A percentile compares a stretch with the other conserved stretches of the same genome.
Evolutionary conservation across 176 grass and related monocot genomes (phyloP).

Genomic region (Typha latifolia): DNA sequence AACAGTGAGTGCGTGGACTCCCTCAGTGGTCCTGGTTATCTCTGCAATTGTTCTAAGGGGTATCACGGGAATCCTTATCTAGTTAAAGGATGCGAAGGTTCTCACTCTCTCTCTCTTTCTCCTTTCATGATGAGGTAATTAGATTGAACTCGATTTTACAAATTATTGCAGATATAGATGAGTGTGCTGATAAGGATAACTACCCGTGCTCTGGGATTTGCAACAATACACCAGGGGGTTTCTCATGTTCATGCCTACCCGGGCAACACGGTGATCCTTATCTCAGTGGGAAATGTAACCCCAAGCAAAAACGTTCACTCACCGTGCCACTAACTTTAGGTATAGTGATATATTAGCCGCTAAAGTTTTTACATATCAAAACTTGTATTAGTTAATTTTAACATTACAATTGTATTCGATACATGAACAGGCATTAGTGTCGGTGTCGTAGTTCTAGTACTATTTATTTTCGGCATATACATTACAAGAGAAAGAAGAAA

Average conservation of each 20-base stretch:
- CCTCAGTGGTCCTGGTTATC: conserved; percentile 6
- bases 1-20: conserved; percentile 13
- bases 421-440: not conserved
- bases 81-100: conserved; percentile 12
- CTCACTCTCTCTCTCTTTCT: not conserved
- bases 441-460: not conserved
- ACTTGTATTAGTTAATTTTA: too few species aligned
- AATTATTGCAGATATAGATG: not conserved
- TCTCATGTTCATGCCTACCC: not conserved
- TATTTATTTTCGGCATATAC: not conserved
- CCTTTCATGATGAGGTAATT: too few species aligned
- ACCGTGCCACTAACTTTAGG: not conserved
- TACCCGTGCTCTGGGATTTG: not conserved
- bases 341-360: not conserved
- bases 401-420: too few species aligned
- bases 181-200: not conserved
- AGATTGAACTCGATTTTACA: not conserved
- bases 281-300: not conserved
- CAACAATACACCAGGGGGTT: not conserved
- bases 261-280: too few species aligned
- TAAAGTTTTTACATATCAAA: too few species aligned
- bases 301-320: not conserved
- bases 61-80: conserved; percentile 26
- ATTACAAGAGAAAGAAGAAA: not conserved
- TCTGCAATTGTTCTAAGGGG: conserved; percentile 8